Evolutionary conservation across 805 yeast genomes (phyloP).

Genomic region (Yarrowia deformans): DNA sequence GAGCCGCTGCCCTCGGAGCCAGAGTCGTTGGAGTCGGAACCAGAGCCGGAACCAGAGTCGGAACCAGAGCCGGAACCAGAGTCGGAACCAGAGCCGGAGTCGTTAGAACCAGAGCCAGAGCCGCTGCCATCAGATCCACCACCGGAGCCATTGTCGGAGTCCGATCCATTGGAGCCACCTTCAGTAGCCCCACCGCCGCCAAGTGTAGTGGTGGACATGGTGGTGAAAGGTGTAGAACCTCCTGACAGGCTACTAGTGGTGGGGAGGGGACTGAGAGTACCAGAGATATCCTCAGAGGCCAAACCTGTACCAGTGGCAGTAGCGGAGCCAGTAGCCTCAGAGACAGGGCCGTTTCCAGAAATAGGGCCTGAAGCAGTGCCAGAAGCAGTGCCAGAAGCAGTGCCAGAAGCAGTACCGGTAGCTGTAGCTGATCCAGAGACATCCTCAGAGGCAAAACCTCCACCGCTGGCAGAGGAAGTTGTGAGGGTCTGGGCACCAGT

Average conservation of each 20-base stretch:
- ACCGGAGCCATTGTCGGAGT: not conserved
- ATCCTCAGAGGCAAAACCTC: not conserved
- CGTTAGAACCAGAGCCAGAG: constrained; percentile 7
- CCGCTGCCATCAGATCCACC: constrained; percentile 20
- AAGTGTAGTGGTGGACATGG: constrained; percentile 23
- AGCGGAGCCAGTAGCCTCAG: not conserved
- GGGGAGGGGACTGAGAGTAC: not conserved
- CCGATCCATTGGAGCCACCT: constrained; percentile 1
- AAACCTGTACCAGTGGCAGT: constrained; percentile 27
- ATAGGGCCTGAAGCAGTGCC: not conserved
- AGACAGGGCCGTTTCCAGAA: no score
- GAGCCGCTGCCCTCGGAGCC: constrained; percentile 21
- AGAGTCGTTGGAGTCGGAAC: constrained; percentile 1
- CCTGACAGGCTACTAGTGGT: constrained; percentile 8
- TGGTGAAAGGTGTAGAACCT: constrained; percentile 26
- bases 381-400: not conserved
- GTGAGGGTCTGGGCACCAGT: not conserved
- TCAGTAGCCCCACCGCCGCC: constrained; percentile 34
- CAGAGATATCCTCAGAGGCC: constrained; percentile 19
- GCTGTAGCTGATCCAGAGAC: not conserved
- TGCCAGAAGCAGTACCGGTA: not conserved
- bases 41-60: constrained; percentile 11
- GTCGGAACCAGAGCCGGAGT: constrained; percentile 25
- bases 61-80: constrained; percentile 35
- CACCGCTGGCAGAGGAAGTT: not conserved